phyloP scores from a whole-genome alignment of 2,329 filamentous ascomycete genomes.

The Fusarium zealandicum region DNA sequence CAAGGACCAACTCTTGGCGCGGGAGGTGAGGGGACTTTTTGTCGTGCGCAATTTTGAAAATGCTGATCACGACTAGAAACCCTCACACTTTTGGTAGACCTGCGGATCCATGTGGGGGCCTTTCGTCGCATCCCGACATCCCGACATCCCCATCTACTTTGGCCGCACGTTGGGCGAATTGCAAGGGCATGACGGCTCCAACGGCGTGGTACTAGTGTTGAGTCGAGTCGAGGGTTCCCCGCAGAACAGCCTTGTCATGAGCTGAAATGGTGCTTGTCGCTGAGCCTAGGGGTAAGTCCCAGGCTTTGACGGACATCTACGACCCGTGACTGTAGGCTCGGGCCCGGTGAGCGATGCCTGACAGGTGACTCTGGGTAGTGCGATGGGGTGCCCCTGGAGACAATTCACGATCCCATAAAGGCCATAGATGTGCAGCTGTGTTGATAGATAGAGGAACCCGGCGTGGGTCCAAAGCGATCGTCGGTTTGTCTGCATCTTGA shows the following conservation, averaged over 20 bases:
- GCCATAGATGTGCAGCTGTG: constrained; percentile 8
- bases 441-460: constrained; percentile 3
- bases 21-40: constrained; percentile 26
- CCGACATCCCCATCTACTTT: constrained; percentile 9
- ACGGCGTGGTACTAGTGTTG: constrained; percentile 22
- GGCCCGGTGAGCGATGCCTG: too few species aligned
- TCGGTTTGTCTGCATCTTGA: constrained; percentile 33
- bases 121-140: constrained; percentile 20
- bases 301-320: too few species aligned
- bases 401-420: not conserved
- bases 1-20: constrained; percentile 7
- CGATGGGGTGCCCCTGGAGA: not conserved
- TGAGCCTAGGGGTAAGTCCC: constrained; percentile 1
- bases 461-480: constrained; percentile 25
- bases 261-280: too few species aligned
- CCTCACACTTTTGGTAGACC: constrained; percentile 18
- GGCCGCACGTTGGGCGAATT: constrained; percentile 27
- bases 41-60: constrained; percentile 24
- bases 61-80: constrained; percentile 32
- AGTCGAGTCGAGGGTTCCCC: constrained; percentile 23
- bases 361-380: not conserved
- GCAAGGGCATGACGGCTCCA: constrained; percentile 24
- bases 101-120: constrained; percentile 34
- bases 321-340: too few species aligned
- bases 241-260: not conserved